Base-by-base conservation (phyloP, 106 monocot species). In the Dactylorhiza incarnata region DNA sequence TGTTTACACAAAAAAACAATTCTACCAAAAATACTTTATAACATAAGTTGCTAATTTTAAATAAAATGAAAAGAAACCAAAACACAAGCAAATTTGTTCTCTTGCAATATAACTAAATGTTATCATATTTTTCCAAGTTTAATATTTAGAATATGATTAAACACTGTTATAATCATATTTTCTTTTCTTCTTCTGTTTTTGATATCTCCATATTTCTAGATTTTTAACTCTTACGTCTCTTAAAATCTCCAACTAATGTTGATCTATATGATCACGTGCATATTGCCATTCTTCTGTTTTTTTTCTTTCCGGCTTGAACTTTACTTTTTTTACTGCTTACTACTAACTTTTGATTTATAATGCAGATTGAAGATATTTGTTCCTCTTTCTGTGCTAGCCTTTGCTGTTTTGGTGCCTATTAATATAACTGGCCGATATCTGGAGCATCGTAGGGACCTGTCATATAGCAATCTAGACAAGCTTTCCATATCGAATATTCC, bases 351-450 rank as follows among this genome's bases (percentile, higher is more conserved):
- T 56, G 24, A 26, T 52, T 44, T 68, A 53, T 56, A 47, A 55
- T 85, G 71, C 89, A 92, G 94, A 68, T 81, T 95, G 72, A 95
- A 95, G 76, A 87, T 95, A 55, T 95, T 95, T 85, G 89, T 82
- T 5, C 95, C 95, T 44, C 11, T 93, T 49, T 67, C 86, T 62
- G 74, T 87, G 48, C 73, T 95, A 8, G 86, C 86, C 48, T 93
- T 90, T 24, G 20, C 62, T 58, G 78, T 95, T 5, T 74, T 93
- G 66, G 75, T 95, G 49, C 95, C 92, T 59, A 80, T 95, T 72
- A 95, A 95, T 71, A 87, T 83, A 85, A 87, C 88, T 73, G 90
- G 87, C 76, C 49, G 71, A 72, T 78, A 85, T 23, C 76, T 95
- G 54, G 86, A 83, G 71, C 78, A 78, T 25, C 37, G 47, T 49